Base-by-base conservation (phyloP, 2,329 filamentous ascomycete genomes). In the Hymenoscyphus fraxineus region DNA sequence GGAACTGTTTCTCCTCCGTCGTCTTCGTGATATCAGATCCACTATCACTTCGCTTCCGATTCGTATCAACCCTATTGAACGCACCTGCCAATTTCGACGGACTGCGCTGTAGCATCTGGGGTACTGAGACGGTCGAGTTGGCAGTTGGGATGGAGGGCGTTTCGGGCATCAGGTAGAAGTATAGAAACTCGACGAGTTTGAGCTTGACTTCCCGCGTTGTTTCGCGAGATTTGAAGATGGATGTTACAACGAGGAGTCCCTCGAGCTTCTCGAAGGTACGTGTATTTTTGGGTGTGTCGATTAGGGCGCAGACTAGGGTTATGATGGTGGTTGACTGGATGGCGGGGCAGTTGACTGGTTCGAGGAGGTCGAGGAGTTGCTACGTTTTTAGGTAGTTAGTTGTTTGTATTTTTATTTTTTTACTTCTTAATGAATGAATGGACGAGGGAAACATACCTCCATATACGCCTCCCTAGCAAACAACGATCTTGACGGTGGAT, bases 141-240 rank as follows among this genome's bases (percentile, higher is more conserved):
- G 82, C 80, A 67, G 78, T 78, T 5, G 85, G 83, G 67, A 84
- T 83, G 22, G 83, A 80, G 56, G 83, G 88, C 0, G 85, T 86
- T 79, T 99, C 95, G 60, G 94, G 93, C 89, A 98, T 97, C 71
- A 99, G 88, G 78, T 98, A 99, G 78, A 98, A 98, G 81, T 98
- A 98, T 60, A 99, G 80, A 75, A 98, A 98, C 77, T 98, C 95
- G 71, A 97, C 89, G n/a, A 96, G 86, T 77, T 96, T 95, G 74
- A 97, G 85, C 80, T 97, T 97, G 69, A 98, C 93, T 72, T 94
- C 91, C 67, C 92, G 88, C 31, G 88, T 88, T 3, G 94, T 97
- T 69, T 88, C 87, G 66, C 92, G 88, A 68, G 90, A 91, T 78
- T 96, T 96, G 85, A 98, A 97, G 59, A 98, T 84, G 10, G 91